Conservation (phyloP, 192 early-diverging fungal genomes). For the Coemansia sp. region DNA sequence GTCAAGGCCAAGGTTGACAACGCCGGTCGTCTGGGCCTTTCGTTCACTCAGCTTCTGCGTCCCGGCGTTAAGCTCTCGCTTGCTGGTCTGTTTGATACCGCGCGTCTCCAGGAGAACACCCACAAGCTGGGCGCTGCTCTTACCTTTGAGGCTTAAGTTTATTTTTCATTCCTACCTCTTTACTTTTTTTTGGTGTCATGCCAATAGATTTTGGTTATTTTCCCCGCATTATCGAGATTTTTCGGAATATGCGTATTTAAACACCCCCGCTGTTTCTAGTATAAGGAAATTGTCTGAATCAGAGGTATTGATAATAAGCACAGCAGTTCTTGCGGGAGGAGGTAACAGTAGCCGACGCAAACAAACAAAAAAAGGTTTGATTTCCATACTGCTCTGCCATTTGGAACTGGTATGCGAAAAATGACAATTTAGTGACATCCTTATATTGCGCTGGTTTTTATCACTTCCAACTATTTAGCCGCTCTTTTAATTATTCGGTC, state of each 20-base stretch:
- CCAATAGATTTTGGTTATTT: not conserved
- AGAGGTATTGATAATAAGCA: not conserved
- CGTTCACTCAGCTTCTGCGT: slow-evolving; percentile 91
- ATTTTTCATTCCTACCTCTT: not conserved
- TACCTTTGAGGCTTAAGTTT: slow-evolving; percentile 82
- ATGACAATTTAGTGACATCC: too few species aligned
- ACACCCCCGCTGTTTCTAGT: too few species aligned
- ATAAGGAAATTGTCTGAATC: not conserved
- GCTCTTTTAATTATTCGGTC: too few species aligned
- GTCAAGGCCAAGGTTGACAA: slow-evolving; percentile 89
- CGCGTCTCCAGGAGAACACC: slow-evolving; percentile 87
- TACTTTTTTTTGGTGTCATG: not conserved
- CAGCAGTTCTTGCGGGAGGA: not conserved
- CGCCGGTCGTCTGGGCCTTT: slow-evolving; percentile 84
- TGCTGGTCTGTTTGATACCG: slow-evolving; percentile 92
- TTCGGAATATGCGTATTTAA: too few species aligned
- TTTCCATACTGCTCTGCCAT: too few species aligned
- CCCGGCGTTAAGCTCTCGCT: slow-evolving; percentile 92
- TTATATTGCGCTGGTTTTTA: not conserved
- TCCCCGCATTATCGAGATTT: too few species aligned
- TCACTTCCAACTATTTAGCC: not conserved
- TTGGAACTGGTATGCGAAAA: too few species aligned
- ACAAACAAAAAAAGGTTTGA: too few species aligned
- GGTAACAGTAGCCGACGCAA: not conserved
- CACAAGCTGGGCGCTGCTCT: slow-evolving; percentile 93